Conservation (phyloP, 1,139 yeast genomes). For the Debaryomyces subglobosus region DNA sequence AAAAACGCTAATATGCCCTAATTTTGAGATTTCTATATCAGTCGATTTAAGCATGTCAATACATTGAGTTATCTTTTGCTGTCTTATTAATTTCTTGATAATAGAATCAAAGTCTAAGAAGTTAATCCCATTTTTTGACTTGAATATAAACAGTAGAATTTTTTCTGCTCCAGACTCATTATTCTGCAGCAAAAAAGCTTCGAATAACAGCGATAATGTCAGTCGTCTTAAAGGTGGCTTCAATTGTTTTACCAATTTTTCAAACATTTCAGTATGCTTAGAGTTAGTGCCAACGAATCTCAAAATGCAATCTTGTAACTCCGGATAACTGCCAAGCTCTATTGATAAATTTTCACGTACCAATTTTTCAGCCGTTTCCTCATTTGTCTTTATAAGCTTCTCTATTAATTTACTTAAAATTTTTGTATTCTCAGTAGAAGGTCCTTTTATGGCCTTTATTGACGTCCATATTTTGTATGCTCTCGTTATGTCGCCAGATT, state of each 20-base stretch:
- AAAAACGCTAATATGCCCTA: constrained; percentile 29
- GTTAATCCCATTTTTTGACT: constrained; percentile 29
- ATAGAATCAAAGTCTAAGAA: constrained; percentile 32
- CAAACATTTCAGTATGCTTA: constrained; percentile 17
- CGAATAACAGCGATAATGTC: constrained; percentile 38
- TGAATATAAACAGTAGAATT: constrained; percentile 33
- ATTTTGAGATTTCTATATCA: constrained; percentile 26
- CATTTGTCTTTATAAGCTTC: neutral
- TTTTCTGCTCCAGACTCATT: constrained; percentile 34
- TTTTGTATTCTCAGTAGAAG: neutral
- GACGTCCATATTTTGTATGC: constrained; percentile 5
- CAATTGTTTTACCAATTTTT: constrained; percentile 23
- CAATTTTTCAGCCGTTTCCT: neutral
- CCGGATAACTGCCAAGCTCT: neutral
- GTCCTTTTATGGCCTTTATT: neutral
- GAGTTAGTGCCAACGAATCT: constrained; percentile 18
- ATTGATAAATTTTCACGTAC: constrained; percentile 7
- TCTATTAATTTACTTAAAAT: neutral
- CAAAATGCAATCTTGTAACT: constrained; percentile 17
- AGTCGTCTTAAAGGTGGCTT: constrained; percentile 34
- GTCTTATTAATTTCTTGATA: constrained; percentile 28
- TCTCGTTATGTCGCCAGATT: constrained; percentile 6
- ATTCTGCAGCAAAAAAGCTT: constrained; percentile 30
- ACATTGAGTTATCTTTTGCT: constrained; percentile 27
- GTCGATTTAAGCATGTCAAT: constrained; percentile 24